These are phyloP conservation scores for Trypanosomatidae sp. DNA, from an alignment of 208 protist genomes.

Conservation along the genomic window DNA sequence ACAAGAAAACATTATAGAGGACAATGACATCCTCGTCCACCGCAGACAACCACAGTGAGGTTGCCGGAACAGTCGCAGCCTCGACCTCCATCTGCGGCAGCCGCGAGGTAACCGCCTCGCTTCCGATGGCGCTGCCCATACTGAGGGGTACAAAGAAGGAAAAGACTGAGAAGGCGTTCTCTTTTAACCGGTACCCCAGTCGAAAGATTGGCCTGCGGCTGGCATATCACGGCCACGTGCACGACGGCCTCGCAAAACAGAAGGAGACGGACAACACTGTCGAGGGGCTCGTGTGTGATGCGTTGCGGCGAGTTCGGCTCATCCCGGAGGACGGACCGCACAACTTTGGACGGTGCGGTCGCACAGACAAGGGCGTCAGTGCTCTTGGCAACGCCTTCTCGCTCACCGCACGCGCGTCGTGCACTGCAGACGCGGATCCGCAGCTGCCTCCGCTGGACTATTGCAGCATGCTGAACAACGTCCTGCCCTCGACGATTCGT, in stretches of 20 bases:
- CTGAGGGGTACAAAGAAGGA: slow-evolving; percentile 26
- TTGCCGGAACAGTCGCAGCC: not conserved
- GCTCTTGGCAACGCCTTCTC: slow-evolving; percentile 84
- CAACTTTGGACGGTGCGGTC: slow-evolving; percentile 76
- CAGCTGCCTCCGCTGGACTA: slow-evolving; percentile 90
- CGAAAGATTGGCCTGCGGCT: slow-evolving; percentile 83
- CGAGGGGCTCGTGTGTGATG: slow-evolving; percentile 55
- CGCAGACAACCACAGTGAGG: not conserved
- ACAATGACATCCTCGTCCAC: not conserved
- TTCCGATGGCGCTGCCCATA: not conserved
- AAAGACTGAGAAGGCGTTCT: slow-evolving; percentile 49
- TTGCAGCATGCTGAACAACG: slow-evolving; percentile 93
- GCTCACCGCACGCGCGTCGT: slow-evolving; percentile 65
- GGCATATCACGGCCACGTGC: slow-evolving; percentile 85
- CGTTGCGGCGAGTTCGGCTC: slow-evolving; percentile 57
- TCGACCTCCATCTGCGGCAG: not conserved
- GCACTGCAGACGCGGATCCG: slow-evolving; percentile 20
- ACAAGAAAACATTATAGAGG: not conserved
- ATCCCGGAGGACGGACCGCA: slow-evolving; percentile 57
- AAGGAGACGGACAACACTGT: slow-evolving; percentile 84
- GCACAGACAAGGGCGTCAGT: slow-evolving; percentile 90
- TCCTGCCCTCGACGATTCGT: slow-evolving; percentile 94
- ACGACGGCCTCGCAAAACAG: slow-evolving; percentile 82
- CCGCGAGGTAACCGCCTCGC: not conserved
- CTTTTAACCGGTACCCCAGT: slow-evolving; percentile 62